Evolutionary conservation across 768 basidiomycete genomes (phyloP), one percentile per base, ranked within the genome.

Genomic region (Suillus tomentosus): DNA sequence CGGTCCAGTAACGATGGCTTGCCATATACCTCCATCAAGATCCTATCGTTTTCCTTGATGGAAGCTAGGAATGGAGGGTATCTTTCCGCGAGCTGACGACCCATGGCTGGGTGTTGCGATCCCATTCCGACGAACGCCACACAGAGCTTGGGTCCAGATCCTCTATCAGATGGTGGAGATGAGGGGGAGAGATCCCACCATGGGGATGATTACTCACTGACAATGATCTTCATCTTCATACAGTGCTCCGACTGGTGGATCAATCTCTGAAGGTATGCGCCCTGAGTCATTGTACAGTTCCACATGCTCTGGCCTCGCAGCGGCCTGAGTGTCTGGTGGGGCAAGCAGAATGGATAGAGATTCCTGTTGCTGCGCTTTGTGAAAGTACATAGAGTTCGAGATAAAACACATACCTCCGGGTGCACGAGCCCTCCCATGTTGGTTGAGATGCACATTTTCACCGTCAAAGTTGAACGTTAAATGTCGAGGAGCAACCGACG

Each of bases 111-210:
- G 45, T 77, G 75, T 45, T 79, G 77, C 1, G 77, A 76, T 5
- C 78, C 78, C 62, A 78, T 77, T 10, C 77, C 78, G 40, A 76
- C 62, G 60, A 78, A 78, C 11, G 78, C 76, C 51, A 75, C 66
- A 34, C 77, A 76, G 9, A 77, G 68, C 60, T 77, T 78, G 0
- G 77, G 74, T 27, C 67, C 68, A 7, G 24, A 27, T 19, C 40
- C 11, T 11, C 57, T 58, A 58, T 27, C 11, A 27, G 57, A 42
- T 17, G 9, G 57, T 58, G 40, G 57, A 58, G 27, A 58, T 54
- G 57, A 58, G 40, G 24, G 39, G 56, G 24, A 42, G 24, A 58
- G 40, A 58, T 24, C 40, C 17, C 40, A 19, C 39, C 40, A 58
- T 11, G 24, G 27, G 24, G 40, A 42, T 31, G 27, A 31, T 58